phyloP scores from a whole-genome alignment of 306 rosid species.

The Sophora flavescens region DNA sequence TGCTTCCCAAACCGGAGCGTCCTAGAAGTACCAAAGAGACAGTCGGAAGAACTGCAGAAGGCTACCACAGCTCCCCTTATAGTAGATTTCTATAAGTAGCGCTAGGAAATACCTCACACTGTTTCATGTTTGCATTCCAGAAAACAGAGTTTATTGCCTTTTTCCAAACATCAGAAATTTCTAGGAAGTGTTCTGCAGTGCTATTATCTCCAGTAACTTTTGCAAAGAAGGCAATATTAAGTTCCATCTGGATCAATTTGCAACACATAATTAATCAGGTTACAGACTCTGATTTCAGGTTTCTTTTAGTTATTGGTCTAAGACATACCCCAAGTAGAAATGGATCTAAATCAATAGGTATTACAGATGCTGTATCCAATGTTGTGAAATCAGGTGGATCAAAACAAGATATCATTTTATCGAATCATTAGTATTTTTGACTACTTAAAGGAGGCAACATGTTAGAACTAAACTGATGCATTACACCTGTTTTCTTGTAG shows the following conservation, averaged over 20 bases:
- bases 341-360: constrained; percentile 89
- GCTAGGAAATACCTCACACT: constrained; percentile 63
- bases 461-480: no score
- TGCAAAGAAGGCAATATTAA: constrained; percentile 76
- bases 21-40: constrained; percentile 52
- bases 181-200: constrained; percentile 54
- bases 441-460: no score
- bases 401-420: no score
- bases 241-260: constrained; percentile 76
- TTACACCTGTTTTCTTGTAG: no score
- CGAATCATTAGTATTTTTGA: no score
- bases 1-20: constrained; percentile 65
- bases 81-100: constrained; percentile 10
- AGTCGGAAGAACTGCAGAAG: constrained; percentile 38
- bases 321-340: constrained; percentile 73
- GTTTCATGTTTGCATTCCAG: constrained; percentile 76
- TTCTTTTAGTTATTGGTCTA: constrained; percentile 33
- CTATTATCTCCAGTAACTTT: constrained; percentile 66
- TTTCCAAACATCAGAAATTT: constrained; percentile 66
- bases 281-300: constrained; percentile 24
- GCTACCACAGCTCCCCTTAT: constrained; percentile 17
- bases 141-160: constrained; percentile 74
- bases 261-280: constrained; percentile 39
- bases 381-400: no score
- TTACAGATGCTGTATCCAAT: no score